phyloP scores from a whole-genome alignment of 192 early-diverging fungal species.

The Umbelopsis isabellina region DNA sequence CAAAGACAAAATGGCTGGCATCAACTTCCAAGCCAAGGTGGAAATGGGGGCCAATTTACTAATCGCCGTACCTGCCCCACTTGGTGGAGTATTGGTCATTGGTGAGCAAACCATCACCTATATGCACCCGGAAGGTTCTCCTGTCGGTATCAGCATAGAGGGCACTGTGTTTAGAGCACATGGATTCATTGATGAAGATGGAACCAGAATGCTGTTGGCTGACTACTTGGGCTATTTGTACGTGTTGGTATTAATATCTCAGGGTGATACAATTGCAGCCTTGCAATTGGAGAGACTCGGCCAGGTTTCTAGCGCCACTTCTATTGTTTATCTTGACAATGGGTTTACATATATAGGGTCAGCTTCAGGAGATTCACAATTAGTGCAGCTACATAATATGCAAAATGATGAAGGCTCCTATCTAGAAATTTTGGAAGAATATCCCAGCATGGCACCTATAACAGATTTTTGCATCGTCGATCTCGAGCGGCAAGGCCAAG shows the following conservation, averaged over 20 bases:
- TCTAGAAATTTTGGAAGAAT: slow-evolving; percentile 65
- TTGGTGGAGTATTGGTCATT: slow-evolving; percentile 60
- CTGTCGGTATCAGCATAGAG: slow-evolving; percentile 44
- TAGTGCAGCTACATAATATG: slow-evolving; percentile 64
- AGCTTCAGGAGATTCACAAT: slow-evolving; percentile 80
- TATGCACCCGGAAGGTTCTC: slow-evolving; percentile 36
- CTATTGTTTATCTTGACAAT: slow-evolving; percentile 69
- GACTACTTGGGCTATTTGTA: slow-evolving; percentile 69
- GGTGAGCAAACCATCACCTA: slow-evolving; percentile 61
- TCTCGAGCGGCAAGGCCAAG: slow-evolving; percentile 65
- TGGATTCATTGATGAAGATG: slow-evolving; percentile 51
- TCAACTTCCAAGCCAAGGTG: slow-evolving; percentile 38
- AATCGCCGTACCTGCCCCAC: slow-evolving; percentile 60
- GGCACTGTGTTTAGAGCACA: slow-evolving; percentile 53
- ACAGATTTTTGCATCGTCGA: slow-evolving; percentile 87
- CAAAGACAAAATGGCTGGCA: slow-evolving; percentile 41
- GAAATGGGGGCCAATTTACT: slow-evolving; percentile 51
- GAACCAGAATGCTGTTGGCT: slow-evolving; percentile 67
- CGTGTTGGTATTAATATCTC: slow-evolving; percentile 48
- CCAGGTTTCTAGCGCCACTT: slow-evolving; percentile 56
- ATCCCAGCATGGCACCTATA: slow-evolving; percentile 81
- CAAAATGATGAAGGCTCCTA: slow-evolving; percentile 49
- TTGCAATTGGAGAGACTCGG: slow-evolving; percentile 44
- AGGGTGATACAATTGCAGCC: slow-evolving; percentile 32
- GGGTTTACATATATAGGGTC: slow-evolving; percentile 85